Percentiles rank a stretch among this genome's conserved stretches.
Conservation (phyloP, 768 basidiomycete genomes). For the Amylocystis lapponica region DNA sequence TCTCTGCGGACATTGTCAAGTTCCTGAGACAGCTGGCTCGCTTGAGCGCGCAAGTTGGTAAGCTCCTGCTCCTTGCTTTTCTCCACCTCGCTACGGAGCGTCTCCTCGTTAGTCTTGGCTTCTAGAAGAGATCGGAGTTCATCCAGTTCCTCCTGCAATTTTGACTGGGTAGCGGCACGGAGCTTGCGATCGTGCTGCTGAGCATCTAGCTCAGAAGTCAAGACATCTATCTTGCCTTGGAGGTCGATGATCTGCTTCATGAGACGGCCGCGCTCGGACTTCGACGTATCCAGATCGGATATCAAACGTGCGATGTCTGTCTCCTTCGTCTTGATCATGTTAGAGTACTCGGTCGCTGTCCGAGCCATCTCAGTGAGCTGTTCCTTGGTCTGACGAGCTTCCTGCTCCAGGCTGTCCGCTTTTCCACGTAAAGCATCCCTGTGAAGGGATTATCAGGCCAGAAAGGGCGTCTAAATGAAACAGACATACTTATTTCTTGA, state of each 20-base stretch:
- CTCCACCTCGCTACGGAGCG: conserved; percentile 75
- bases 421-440: conserved; percentile 64
- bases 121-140: conserved; percentile 79
- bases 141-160: conserved; percentile 79
- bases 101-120: conserved; percentile 84
- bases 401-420: conserved; percentile 56
- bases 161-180: conserved; percentile 40
- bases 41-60: conserved; percentile 58
- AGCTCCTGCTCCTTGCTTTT: conserved; percentile 87
- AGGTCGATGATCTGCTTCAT: conserved; percentile 60
- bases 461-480: neutral
- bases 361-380: conserved; percentile 76
- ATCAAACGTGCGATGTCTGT: conserved; percentile 53
- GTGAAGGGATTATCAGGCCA: neutral
- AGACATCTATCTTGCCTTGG: conserved; percentile 61
- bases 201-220: conserved; percentile 55
- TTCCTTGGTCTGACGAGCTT: conserved; percentile 64
- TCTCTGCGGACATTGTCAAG: conserved; percentile 57
- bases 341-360: conserved; percentile 69
- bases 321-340: conserved; percentile 73
- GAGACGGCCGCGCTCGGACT: conserved; percentile 47
- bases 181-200: conserved; percentile 53
- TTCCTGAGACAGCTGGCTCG: conserved; percentile 55
- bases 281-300: conserved; percentile 47
- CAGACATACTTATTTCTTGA: conserved; percentile 52